phyloP scores from a whole-genome alignment of 2,329 filamentous ascomycete genomes.

The Sporothrix pseudoabietina region DNA sequence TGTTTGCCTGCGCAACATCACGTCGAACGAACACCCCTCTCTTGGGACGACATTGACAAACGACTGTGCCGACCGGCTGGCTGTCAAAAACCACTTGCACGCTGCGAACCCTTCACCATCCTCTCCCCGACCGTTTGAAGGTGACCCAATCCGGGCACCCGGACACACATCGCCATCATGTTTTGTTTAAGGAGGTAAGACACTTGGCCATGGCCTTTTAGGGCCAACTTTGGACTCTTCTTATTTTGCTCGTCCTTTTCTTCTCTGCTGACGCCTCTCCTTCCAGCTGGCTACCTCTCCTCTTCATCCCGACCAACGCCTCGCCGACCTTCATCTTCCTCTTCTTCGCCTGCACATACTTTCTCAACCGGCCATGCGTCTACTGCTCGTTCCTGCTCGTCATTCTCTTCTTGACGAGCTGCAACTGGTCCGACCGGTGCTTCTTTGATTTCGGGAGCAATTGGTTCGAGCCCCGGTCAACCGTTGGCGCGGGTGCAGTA shows the following conservation, averaged over 20 bases:
- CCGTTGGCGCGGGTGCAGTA: slow-evolving; percentile 40
- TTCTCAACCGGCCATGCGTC: slow-evolving; percentile 93
- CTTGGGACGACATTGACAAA: neutral
- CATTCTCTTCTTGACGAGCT: slow-evolving; percentile 67
- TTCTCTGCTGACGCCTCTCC: neutral
- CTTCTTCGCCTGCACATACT: slow-evolving; percentile 91
- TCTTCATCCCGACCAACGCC: slow-evolving; percentile 85
- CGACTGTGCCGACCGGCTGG: neutral
- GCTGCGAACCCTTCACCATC: too few relatives aligned
- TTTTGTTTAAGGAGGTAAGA: slow-evolving; percentile 67
- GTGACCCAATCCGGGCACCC: neutral
- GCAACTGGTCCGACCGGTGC: slow-evolving; percentile 84
- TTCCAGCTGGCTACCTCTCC: slow-evolving; percentile 77
- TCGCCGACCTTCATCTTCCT: slow-evolving; percentile 83
- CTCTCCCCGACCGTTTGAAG: neutral
- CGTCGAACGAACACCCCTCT: neutral
- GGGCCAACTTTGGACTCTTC: neutral
- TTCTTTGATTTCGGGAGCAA: slow-evolving; percentile 92
- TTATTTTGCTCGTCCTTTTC: neutral
- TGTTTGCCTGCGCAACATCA: neutral
- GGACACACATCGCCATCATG: slow-evolving; percentile 48
- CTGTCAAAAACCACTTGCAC: neutral
- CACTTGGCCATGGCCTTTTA: neutral
- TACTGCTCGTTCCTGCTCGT: slow-evolving; percentile 97
- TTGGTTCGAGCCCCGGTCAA: slow-evolving; percentile 83